Percentiles rank a stretch among this genome's conserved stretches.
Evolutionary conservation across 2,329 filamentous ascomycete species (phyloP).

Genomic region (Teratosphaeria gauchensis): DNA sequence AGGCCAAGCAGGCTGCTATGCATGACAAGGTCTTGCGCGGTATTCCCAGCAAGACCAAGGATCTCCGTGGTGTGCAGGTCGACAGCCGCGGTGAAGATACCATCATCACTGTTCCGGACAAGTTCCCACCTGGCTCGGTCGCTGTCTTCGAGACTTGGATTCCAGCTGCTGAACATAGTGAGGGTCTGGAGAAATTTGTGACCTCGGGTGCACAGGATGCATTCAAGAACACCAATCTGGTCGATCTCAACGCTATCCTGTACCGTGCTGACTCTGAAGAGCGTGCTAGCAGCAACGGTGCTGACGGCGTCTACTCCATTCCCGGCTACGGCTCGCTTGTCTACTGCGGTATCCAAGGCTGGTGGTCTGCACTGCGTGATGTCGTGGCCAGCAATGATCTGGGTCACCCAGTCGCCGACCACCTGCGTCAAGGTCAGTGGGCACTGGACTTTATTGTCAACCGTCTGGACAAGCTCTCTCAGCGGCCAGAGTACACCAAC

Average conservation of each 20-base stretch:
- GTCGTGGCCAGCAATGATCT: slow-evolving; percentile 85
- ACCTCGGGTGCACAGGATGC: slow-evolving; percentile 71
- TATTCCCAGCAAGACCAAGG: slow-evolving; percentile 70
- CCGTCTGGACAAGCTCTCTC: slow-evolving; percentile 60
- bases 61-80: slow-evolving; percentile 63
- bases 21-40: slow-evolving; percentile 67
- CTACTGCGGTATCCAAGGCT: slow-evolving; percentile 95
- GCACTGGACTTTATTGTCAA: slow-evolving; percentile 78
- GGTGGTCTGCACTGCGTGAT: slow-evolving; percentile 85
- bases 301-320: slow-evolving; percentile 81
- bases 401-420: slow-evolving; percentile 85
- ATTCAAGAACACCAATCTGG: slow-evolving; percentile 62
- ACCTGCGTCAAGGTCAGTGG: slow-evolving; percentile 86
- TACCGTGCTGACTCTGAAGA: slow-evolving; percentile 90
- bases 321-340: slow-evolving; percentile 76
- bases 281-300: slow-evolving; percentile 64
- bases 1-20: slow-evolving; percentile 54
- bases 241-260: slow-evolving; percentile 83
- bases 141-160: slow-evolving; percentile 96
- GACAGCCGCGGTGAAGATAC: slow-evolving; percentile 66
- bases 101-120: slow-evolving; percentile 67
- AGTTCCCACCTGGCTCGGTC: slow-evolving; percentile 88
- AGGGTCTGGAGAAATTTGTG: slow-evolving; percentile 76
- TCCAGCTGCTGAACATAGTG: slow-evolving; percentile 71
- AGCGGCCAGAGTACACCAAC: slow-evolving; percentile 49